A percentile compares a stretch with the other conserved stretches of the same genome.
These are phyloP conservation scores for Batrachochytrium dendrobatidis DNA, from an alignment of 371 early-diverging fungal species.

Conservation along the genomic window DNA sequence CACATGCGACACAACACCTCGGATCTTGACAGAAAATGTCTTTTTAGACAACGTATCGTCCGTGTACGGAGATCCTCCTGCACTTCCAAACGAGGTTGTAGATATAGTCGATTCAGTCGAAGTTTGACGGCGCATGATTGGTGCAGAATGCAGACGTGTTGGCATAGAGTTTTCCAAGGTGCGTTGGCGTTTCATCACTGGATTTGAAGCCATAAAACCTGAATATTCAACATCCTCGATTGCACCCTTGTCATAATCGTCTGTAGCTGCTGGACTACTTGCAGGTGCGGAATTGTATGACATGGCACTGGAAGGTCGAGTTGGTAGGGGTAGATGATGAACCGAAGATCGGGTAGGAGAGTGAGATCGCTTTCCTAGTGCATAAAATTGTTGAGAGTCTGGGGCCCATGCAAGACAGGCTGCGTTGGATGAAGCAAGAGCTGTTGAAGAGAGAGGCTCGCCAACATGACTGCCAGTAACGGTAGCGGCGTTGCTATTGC, in stretches of 20 bases:
- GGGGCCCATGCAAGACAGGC: too few species aligned
- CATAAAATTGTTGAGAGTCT: too few species aligned
- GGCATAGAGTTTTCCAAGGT: neutral
- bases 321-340: neutral
- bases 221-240: neutral
- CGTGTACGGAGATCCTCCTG: neutral
- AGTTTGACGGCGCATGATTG: neutral
- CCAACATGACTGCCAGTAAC: too few species aligned
- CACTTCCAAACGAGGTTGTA: neutral
- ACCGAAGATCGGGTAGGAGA: neutral
- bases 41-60: slow-evolving; percentile 17
- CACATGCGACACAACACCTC: slow-evolving; percentile 12
- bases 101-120: slow-evolving; percentile 2
- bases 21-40: slow-evolving; percentile 9
- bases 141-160: neutral
- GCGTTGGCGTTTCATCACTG: slow-evolving; percentile 1
- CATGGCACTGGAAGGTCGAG: too few species aligned
- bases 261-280: too few species aligned
- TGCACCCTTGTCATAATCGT: neutral
- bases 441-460: too few species aligned
- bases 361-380: neutral
- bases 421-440: too few species aligned
- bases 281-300: too few species aligned
- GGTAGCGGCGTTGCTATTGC: too few species aligned
- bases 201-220: neutral